These are phyloP conservation scores for Kodamaea anthophila DNA, from an alignment of 1,139 yeast species.

Conservation along the genomic window DNA sequence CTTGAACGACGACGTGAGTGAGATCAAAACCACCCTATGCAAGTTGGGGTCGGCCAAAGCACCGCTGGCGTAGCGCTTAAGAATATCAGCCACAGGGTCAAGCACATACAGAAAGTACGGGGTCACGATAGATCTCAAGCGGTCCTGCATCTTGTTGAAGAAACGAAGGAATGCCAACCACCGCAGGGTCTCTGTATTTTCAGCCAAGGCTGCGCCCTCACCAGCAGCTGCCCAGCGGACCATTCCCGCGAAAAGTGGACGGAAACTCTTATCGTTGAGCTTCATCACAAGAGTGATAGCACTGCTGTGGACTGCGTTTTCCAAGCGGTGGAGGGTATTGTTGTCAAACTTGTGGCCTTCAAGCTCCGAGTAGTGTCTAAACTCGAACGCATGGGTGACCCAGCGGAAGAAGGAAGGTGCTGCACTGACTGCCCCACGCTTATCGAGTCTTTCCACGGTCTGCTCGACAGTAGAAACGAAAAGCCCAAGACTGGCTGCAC, in stretches of 20 bases:
- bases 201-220: slow-evolving; percentile 50
- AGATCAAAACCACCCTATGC: slow-evolving; percentile 64
- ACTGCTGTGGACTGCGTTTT: slow-evolving; percentile 65
- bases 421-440: slow-evolving; percentile 66
- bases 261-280: slow-evolving; percentile 85
- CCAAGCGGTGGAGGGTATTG: slow-evolving; percentile 77
- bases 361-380: slow-evolving; percentile 42
- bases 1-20: slow-evolving; percentile 73
- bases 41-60: slow-evolving; percentile 47
- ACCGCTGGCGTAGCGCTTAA: slow-evolving; percentile 41
- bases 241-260: slow-evolving; percentile 82
- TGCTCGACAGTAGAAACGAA: slow-evolving; percentile 61
- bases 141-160: slow-evolving; percentile 77
- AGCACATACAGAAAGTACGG: slow-evolving; percentile 79
- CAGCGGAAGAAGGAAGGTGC: slow-evolving; percentile 68
- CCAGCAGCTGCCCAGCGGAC: slow-evolving; percentile 94
- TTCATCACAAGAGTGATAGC: slow-evolving; percentile 80
- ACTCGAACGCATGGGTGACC: slow-evolving; percentile 67
- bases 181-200: slow-evolving; percentile 47
- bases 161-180: slow-evolving; percentile 77
- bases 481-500: slow-evolving; percentile 60
- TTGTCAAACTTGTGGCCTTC: slow-evolving; percentile 44
- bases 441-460: slow-evolving; percentile 61
- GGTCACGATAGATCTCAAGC: slow-evolving; percentile 80
- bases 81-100: slow-evolving; percentile 58